Evolutionary conservation across 2,329 filamentous ascomycete species (phyloP), one percentile per base, ranked within the genome.

Genomic region (Proliferodiscus dingleyae): DNA sequence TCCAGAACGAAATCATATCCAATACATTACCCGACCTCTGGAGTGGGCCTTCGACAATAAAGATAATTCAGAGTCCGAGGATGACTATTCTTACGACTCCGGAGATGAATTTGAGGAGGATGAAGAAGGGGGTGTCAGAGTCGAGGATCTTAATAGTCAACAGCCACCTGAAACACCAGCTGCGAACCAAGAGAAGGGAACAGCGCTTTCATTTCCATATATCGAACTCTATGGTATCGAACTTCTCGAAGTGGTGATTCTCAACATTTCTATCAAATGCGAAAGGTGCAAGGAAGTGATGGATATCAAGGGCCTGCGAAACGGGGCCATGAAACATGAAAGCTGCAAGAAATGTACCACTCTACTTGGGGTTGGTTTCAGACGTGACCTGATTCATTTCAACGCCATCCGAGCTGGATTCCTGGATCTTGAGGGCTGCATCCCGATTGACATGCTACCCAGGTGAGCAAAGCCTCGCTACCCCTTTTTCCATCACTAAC

Each of bases 151-250:
- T 3, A 66, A 66, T 54, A 62, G 61, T 21, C 66, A 67, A 66
- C 29, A 65, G 48, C 15, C 32, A 41, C 13, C 40, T 45, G 61
- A 37, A 45, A 11, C 41, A 37, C 28, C 46, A 30, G 29, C 53
- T 3, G 48, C 57, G 2, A 60, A 60, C 36, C 49, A 55, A n/a
- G 85, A 89, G 58, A 72, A 75, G 43, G 87, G 87, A 19, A 85
- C 87, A n/a, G 79, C 86, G 43, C 72, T 94, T 6, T 88, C 83
- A 0, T 89, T 93, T 56, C 88, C 89, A 0, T 81, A 77, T 21
- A 69, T 93, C 47, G 86, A 91, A 58, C 75, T 94, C 2, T 77
- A 88, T 60, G 79, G 83, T 29, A 83, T 93, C 49, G 87, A 93
- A 59, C 67, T 93, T 2, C 71, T 94, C 7, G 81, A 90, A 55